Percentiles rank a stretch among this genome's conserved stretches.
phyloP scores from a whole-genome alignment of 768 basidiomycete genomes.

The Macrolepiota fuliginosa region DNA sequence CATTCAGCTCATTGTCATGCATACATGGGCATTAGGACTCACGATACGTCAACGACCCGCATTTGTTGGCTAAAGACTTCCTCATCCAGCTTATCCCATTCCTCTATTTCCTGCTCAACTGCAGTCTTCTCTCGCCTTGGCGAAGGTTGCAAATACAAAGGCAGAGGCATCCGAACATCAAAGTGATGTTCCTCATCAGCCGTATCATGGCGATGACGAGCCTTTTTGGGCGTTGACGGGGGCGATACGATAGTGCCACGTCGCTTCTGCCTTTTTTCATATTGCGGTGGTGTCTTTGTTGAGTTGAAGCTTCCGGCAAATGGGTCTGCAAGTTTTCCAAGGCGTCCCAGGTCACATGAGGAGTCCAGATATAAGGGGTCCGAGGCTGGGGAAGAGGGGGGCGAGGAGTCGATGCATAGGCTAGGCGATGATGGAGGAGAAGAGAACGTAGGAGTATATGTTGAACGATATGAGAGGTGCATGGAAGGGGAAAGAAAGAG shows the following conservation, averaged over 20 bases:
- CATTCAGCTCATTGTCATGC: neutral
- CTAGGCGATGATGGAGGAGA: slow-evolving; percentile 35
- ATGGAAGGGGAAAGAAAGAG: slow-evolving; percentile 19
- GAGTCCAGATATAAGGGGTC: slow-evolving; percentile 24
- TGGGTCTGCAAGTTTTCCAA: slow-evolving; percentile 34
- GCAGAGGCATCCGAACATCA: slow-evolving; percentile 7
- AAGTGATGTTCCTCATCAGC: slow-evolving; percentile 9
- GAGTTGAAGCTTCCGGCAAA: slow-evolving; percentile 60
- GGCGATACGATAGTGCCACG: slow-evolving; percentile 4
- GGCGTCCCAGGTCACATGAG: slow-evolving; percentile 19
- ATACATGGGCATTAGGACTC: neutral
- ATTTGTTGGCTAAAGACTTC: slow-evolving; percentile 6
- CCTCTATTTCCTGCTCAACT: neutral
- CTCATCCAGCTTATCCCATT: slow-evolving; percentile 10
- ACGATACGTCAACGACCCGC: slow-evolving; percentile 11
- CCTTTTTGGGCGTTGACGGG: neutral
- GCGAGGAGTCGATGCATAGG: slow-evolving; percentile 38
- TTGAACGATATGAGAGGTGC: slow-evolving; percentile 12
- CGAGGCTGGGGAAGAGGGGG: slow-evolving; percentile 46
- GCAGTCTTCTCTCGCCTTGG: slow-evolving; percentile 9
- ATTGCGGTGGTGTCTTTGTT: slow-evolving; percentile 23
- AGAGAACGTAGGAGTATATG: slow-evolving; percentile 21
- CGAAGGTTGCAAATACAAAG: slow-evolving; percentile 6
- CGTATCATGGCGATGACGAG: slow-evolving; percentile 5
- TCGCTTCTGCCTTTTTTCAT: slow-evolving; percentile 10